phyloP scores from a whole-genome alignment of 352 stramenopile genomes.

The Pythium scleroteichum region DNA sequence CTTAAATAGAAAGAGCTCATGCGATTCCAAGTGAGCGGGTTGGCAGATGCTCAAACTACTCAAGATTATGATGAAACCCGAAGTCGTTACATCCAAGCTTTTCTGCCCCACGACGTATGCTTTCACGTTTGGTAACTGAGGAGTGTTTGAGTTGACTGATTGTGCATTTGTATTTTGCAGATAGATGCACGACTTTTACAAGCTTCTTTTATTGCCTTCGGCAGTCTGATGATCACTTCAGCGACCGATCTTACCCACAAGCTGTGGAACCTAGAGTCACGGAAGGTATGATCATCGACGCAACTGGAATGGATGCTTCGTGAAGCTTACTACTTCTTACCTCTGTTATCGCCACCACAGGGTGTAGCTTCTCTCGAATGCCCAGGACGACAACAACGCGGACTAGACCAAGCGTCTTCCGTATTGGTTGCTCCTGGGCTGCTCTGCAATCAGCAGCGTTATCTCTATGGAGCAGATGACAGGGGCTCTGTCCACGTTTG shows the following conservation, averaged over 20 bases:
- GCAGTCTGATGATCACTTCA: slow-evolving; percentile 8
- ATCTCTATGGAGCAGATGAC: slow-evolving; percentile 20
- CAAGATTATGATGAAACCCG: too few species aligned
- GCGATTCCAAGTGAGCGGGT: too few species aligned
- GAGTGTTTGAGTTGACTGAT: background rate
- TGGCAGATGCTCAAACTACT: too few species aligned
- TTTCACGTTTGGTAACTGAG: background rate
- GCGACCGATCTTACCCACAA: slow-evolving; percentile 19
- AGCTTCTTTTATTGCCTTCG: background rate
- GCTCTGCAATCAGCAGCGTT: slow-evolving; percentile 15
- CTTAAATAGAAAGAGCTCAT: too few species aligned
- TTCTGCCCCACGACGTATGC: slow-evolving; percentile 7
- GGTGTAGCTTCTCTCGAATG: slow-evolving; percentile 12
- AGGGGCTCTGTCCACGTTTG: slow-evolving; percentile 12
- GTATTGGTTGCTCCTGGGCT: slow-evolving; percentile 1
- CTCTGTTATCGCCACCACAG: too few species aligned
- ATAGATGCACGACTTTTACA: background rate
- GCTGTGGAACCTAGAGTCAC: slow-evolving; percentile 14
- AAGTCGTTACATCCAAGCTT: background rate
- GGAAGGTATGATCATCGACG: slow-evolving; percentile 1
- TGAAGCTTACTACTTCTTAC: too few species aligned
- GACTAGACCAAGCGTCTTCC: too few species aligned
- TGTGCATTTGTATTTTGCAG: background rate
- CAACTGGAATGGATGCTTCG: too few species aligned
- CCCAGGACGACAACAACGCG: background rate